These are phyloP conservation scores for Elaphomyces granulatus DNA, from an alignment of 495 filamentous ascomycete genomes.

Conservation along the genomic window DNA sequence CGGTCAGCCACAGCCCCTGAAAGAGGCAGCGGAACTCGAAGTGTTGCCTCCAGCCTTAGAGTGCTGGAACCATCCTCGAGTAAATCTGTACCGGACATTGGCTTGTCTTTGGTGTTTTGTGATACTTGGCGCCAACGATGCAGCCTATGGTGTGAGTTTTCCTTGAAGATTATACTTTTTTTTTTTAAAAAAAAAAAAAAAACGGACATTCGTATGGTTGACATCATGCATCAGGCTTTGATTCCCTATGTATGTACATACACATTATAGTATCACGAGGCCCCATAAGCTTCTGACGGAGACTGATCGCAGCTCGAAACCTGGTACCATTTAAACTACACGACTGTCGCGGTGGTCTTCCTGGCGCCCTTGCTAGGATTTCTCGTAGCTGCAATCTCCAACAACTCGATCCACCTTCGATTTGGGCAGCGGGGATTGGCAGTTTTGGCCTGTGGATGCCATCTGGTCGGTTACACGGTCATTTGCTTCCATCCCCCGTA, in stretches of 20 bases:
- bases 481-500: conserved; percentile 42
- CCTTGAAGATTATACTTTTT: conserved; percentile 2
- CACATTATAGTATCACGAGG: no score
- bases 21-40: no score
- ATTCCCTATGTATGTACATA: conserved; percentile 30
- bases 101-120: conserved; percentile 61
- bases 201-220: no score
- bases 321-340: conserved; percentile 41
- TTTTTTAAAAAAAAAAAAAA: no score
- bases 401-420: conserved; percentile 37
- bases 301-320: conserved; percentile 32
- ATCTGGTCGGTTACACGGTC: conserved; percentile 43
- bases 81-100: conserved; percentile 50
- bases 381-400: conserved; percentile 35
- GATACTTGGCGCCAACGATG: conserved; percentile 72
- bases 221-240: conserved; percentile 40
- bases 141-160: conserved; percentile 54
- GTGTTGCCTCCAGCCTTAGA: no score
- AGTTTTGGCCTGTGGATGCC: conserved; percentile 43
- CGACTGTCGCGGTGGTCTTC: conserved; percentile 42
- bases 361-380: conserved; percentile 45
- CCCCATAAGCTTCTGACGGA: not conserved
- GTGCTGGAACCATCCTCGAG: conserved; percentile 55
- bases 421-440: conserved; percentile 62
- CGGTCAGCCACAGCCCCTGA: no score